Evolutionary conservation across 192 early-diverging fungal species (phyloP).

Genomic region (Rhizoclosmatium sp.): DNA sequence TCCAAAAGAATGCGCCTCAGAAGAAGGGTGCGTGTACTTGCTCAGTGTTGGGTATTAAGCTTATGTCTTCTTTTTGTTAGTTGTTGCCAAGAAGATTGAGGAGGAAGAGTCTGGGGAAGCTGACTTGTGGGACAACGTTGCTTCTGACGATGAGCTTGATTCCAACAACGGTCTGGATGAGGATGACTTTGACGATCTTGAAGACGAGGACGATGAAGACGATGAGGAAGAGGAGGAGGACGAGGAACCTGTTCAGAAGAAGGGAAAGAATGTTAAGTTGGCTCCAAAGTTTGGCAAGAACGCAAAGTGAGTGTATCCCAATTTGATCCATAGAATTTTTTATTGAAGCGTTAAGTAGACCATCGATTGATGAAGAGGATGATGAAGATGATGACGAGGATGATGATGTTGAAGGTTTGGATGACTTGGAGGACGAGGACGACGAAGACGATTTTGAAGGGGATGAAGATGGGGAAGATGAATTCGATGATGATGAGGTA

Average conservation of each 20-base stretch:
- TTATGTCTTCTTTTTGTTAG: too few species aligned
- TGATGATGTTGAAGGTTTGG: constrained; percentile 36
- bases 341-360: not conserved
- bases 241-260: not conserved
- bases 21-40: not conserved
- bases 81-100: too few species aligned
- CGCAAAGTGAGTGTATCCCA: constrained; percentile 2
- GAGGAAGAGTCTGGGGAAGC: not conserved
- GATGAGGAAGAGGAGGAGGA: not conserved
- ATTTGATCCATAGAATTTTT: not conserved
- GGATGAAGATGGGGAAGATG: constrained; percentile 31
- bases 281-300: constrained; percentile 17
- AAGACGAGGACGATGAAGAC: constrained; percentile 31
- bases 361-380: constrained; percentile 15
- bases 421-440: constrained; percentile 44
- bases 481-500: constrained; percentile 34
- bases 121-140: constrained; percentile 25
- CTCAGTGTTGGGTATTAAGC: too few species aligned
- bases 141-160: constrained; percentile 33
- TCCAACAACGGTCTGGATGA: constrained; percentile 36
- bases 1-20: not conserved
- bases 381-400: constrained; percentile 25
- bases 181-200: not conserved
- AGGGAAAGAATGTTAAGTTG: constrained; percentile 20
- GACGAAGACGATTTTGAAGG: constrained; percentile 51